Base-by-base conservation (phyloP, 2,329 filamentous ascomycete genomes). In the Rhynchosporium secalis region DNA sequence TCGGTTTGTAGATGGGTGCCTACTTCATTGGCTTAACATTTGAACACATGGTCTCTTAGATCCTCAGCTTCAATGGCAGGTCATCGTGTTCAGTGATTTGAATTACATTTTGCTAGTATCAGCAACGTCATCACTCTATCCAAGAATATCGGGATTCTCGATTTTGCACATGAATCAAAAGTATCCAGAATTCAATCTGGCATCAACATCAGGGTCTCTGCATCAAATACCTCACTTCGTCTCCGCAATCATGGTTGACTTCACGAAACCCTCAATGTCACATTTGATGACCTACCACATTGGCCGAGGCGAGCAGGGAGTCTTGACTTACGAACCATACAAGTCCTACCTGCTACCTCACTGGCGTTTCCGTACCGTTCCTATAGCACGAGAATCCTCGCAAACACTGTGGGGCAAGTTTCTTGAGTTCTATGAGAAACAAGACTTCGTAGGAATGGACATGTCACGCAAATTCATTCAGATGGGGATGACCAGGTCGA, bases 381-480 rank as follows among this genome's bases (percentile, higher is more conserved):
- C 77, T 0, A 77, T 86, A n/a, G 84, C 84, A 0, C 73, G 72
- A 1, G 73, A 76, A 45, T 85, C 82, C 49, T 81, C 83, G 0
- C 56, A 72, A 0, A 76, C 76, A 0, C 77, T 87, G 0, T 83
- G 78, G 72, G 60, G 66, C 0, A 77, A 79, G 3, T 88, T 87
- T 67, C 70, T 80, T 13, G 74, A 76, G 9, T 87, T 85, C 68
- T 75, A 81, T n/a, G 69, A 71, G 1, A 68, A 76, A 6, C 75
- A 74, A 3, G 85, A 87, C 70, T 85, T 88, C 61, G 82, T 87
- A 0, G 85, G 86, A 10, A 86, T 86, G 77, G 85, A 88, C 61
- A 87, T 87, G 84, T 74, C 79, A 20, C 76, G 84, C 31, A 88
- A 87, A 69, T 88, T 86, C 67, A 78, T 87, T 6, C 84, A 87